A percentile compares a stretch with the other conserved stretches of the same genome.
Conservation (phyloP, 129 eudicot species). For the Apium graveolens region DNA sequence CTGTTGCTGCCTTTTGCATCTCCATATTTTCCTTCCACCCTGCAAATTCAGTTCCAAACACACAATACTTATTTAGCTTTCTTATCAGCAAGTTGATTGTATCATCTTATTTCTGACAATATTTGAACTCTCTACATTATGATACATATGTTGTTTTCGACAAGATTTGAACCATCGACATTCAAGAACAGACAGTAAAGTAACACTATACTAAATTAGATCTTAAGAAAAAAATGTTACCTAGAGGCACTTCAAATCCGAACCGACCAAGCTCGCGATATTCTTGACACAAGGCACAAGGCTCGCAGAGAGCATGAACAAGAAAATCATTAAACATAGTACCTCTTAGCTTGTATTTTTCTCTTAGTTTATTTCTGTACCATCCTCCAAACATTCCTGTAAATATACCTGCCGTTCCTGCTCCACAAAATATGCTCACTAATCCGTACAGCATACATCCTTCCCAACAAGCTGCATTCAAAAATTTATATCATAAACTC, state of each 20-base stretch:
- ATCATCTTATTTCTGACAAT: too few relatives aligned
- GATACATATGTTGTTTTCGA: too few relatives aligned
- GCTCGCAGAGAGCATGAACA: slow-evolving; percentile 7
- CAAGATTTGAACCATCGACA: too few relatives aligned
- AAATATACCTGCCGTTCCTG: neutral
- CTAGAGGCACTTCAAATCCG: slow-evolving; percentile 13
- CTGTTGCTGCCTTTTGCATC: slow-evolving; percentile 8
- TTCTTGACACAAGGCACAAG: slow-evolving; percentile 13
- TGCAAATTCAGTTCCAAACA: neutral
- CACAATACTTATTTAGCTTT: neutral
- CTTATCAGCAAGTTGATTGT: too few relatives aligned
- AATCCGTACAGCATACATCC: neutral
- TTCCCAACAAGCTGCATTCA: slow-evolving; percentile 6
- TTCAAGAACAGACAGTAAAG: too few relatives aligned
- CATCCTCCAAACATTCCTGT: neutral
- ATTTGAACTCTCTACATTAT: too few relatives aligned
- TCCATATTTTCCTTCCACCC: slow-evolving; percentile 11
- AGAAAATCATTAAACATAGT: neutral
- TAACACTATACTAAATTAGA: too few relatives aligned
- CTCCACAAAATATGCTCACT: neutral
- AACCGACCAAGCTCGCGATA: neutral
- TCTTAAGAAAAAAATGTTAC: neutral
- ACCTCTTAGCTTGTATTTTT: slow-evolving; percentile 1
- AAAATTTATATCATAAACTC: neutral
- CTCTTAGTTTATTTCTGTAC: neutral